phyloP scores from a whole-genome alignment of 2,329 filamentous ascomycete genomes.

The Paramyrothecium roridum region DNA sequence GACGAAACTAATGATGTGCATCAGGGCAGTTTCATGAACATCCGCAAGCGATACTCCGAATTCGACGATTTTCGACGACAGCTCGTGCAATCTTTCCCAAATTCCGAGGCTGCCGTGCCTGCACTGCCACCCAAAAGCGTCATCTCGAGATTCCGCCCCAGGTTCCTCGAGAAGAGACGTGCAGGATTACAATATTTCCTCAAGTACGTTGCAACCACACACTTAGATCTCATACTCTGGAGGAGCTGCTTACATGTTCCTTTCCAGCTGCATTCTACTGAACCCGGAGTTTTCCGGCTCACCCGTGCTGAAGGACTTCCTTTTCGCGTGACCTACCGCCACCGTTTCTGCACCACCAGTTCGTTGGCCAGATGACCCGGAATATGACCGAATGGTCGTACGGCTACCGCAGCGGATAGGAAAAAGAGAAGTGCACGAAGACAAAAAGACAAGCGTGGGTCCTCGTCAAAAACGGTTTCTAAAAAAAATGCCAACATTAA shows the following conservation, averaged over 20 bases:
- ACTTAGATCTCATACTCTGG: too few relatives aligned
- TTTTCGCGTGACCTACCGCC: constrained; percentile 57
- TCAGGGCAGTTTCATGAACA: constrained; percentile 48
- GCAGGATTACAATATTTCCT: constrained; percentile 87
- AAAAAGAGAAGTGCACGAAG: too few relatives aligned
- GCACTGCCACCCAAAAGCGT: constrained; percentile 86
- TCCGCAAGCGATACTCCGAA: constrained; percentile 81
- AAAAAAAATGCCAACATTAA: background rate
- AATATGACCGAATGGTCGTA: background rate
- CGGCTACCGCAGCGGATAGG: too few relatives aligned
- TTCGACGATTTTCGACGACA: constrained; percentile 79
- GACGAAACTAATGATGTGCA: too few relatives aligned
- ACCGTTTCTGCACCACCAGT: background rate
- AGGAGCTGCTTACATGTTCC: too few relatives aligned
- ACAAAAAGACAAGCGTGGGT: too few relatives aligned
- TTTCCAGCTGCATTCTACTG: constrained; percentile 73
- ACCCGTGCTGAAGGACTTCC: constrained; percentile 86
- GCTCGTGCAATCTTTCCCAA: constrained; percentile 77
- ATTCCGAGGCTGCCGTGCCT: constrained; percentile 83
- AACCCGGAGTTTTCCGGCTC: constrained; percentile 93
- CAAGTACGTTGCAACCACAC: constrained; percentile 70
- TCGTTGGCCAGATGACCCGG: background rate
- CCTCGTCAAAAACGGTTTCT: background rate
- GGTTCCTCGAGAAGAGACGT: constrained; percentile 81
- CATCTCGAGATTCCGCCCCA: constrained; percentile 78